Evolutionary conservation across 179 eudicot genomes (phyloP), one percentile per base, ranked within the genome.

Genomic region (Spinacia oleracea): DNA sequence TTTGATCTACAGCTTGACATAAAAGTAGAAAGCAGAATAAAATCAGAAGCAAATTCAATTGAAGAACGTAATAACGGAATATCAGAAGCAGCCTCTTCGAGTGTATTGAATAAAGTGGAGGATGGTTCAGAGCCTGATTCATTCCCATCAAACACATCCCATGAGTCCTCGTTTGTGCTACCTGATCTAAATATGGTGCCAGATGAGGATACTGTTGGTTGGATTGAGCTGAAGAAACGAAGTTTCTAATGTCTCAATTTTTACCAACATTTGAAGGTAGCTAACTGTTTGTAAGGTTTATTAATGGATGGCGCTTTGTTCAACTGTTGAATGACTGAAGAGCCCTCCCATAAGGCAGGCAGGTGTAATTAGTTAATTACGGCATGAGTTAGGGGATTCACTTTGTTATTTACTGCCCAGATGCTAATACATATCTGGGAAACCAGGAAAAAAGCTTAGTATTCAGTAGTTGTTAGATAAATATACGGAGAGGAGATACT

Each of bases 101-200:
- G 72, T 50, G 65, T 29, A 70, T 64, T 83, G 29, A 63, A 79
- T 6, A 73, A 81, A 80, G 38, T 56, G 2, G 82, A 81, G 48
- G 83, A 69, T 20, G 42, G 63, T 69, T 62, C 83, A 45, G 71
- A 55, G 9, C 78, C 27, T 1, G 63, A 50, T 25, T 50, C 70
- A 2, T 64, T 75, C 56, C 76, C 62, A 10, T 38, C 67, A 53
- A 53, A 79, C 38, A 79, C 80, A 14, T 76, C 75, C 21, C 83
- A 76, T 65, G 88, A 85, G 45, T 72, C 81, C 14, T 55, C 68
- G 34, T 90, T 89, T 82, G 76, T 83, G 74, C 88, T 94, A n/a
- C 98, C 98, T 72, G 98, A 94, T 83, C 89, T 94, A 21, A 94
- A 94, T 79, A 73, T 92, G 72, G 83, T 84, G 2, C 83, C 92